Percentiles rank a stretch among this genome's conserved stretches.
Conservation (phyloP, 306 rosid genomes). For the Rosa rugosa region DNA sequence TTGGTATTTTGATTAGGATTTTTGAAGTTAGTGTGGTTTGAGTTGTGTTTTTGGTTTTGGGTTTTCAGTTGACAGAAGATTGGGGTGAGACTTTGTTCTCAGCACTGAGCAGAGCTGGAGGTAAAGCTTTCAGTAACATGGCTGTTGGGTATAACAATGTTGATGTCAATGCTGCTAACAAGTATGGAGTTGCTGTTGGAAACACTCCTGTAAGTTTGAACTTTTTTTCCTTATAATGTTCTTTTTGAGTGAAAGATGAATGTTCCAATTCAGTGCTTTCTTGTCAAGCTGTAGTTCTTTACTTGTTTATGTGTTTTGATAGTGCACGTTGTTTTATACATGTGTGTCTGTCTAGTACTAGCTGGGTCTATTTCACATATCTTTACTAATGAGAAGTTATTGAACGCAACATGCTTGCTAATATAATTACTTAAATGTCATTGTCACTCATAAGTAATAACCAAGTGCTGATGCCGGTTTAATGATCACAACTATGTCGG, state of each 20-base stretch:
- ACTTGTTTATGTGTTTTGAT: not conserved
- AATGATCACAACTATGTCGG: not conserved
- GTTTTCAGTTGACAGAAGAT: constrained; percentile 85
- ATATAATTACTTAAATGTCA: not conserved
- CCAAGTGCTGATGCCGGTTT: not conserved
- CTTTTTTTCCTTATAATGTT: not conserved
- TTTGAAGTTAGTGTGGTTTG: constrained; percentile 4
- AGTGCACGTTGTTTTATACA: not conserved
- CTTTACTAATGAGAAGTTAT: not conserved
- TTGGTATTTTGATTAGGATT: constrained; percentile 1
- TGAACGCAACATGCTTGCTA: not conserved
- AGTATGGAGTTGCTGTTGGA: constrained; percentile 92
- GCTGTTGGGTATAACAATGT: constrained; percentile 99
- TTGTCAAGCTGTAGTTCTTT: not conserved
- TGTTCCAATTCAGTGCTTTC: not conserved
- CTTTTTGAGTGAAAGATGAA: not conserved
- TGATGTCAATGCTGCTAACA: constrained; percentile 83
- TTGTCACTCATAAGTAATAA: not conserved
- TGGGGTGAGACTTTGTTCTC: constrained; percentile 98
- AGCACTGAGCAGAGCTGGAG: constrained; percentile 94
- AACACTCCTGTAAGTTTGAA: constrained; percentile 72
- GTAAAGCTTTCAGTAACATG: constrained; percentile 96
- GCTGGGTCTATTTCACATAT: constrained; percentile 6
- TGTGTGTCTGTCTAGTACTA: not conserved
- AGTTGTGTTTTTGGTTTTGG: constrained; percentile 8